Conservation (phyloP, 2,329 filamentous ascomycete genomes). For the Ophiocordyceps robertsii region DNA sequence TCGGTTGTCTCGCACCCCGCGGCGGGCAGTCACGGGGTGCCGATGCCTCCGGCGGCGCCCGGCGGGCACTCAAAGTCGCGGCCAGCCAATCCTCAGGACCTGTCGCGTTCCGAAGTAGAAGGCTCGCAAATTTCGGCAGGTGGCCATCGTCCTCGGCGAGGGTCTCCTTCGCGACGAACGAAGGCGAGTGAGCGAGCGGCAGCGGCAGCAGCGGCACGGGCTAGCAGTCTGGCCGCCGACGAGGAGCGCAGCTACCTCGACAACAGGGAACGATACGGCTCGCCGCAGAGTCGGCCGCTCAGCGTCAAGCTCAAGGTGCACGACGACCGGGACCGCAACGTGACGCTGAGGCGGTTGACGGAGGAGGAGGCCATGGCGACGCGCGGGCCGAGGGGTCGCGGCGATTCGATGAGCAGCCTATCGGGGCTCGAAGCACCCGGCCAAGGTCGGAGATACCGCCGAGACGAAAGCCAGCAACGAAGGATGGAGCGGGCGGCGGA, state of each 20-base stretch:
- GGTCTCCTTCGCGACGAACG: conserved; percentile 32
- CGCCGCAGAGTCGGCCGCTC: conserved; percentile 31
- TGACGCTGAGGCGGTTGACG: conserved; percentile 47
- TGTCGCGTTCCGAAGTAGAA: conserved; percentile 9
- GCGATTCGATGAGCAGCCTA: conserved; percentile 40
- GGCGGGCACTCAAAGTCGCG: background rate
- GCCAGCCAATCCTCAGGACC: background rate
- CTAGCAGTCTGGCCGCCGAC: conserved; percentile 29
- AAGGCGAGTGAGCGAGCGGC: conserved; percentile 31
- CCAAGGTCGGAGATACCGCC: conserved; percentile 33
- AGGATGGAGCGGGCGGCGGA: conserved; percentile 24
- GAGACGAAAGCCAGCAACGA: conserved; percentile 30
- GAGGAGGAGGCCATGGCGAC: conserved; percentile 41
- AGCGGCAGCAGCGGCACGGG: conserved; percentile 32
- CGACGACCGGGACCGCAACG: conserved; percentile 45
- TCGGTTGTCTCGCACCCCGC: conserved; percentile 16
- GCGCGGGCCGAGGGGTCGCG: conserved; percentile 25
- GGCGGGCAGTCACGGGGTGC: conserved; percentile 8
- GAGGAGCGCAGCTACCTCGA: conserved; percentile 24
- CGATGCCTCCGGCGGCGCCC: background rate
- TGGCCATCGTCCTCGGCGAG: conserved; percentile 23
- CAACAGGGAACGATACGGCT: conserved; percentile 24
- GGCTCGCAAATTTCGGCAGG: conserved; percentile 15
- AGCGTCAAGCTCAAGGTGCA: conserved; percentile 48
- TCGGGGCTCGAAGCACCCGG: conserved; percentile 41